Evolutionary conservation across 176 grass and related monocot species (phyloP).

Genomic region (Aegilops speltoides): DNA sequence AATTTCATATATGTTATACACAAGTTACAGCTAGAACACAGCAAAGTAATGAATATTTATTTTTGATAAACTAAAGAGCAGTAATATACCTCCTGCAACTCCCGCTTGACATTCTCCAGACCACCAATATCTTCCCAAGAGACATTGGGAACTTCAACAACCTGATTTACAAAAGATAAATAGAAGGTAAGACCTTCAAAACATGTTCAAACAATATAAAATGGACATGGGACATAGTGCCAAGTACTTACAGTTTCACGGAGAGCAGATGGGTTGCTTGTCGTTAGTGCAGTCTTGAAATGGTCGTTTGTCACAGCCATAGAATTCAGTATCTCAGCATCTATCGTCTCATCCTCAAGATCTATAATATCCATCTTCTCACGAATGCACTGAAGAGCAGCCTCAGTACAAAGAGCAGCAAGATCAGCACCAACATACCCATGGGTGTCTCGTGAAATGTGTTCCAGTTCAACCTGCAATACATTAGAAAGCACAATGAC

Average conservation of each 20-base stretch:
- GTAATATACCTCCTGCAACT: slow-evolving; percentile 62
- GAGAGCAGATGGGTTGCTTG: slow-evolving; percentile 80
- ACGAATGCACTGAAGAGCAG: slow-evolving; percentile 85
- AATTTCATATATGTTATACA: not conserved
- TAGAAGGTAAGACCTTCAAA: slow-evolving; percentile 9
- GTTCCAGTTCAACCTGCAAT: slow-evolving; percentile 80
- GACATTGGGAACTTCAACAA: slow-evolving; percentile 75
- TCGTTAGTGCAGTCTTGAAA: slow-evolving; percentile 87
- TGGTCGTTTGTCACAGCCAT: slow-evolving; percentile 91
- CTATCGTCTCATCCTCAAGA: slow-evolving; percentile 87
- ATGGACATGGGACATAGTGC: not conserved
- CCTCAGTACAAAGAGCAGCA: slow-evolving; percentile 87
- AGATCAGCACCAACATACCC: slow-evolving; percentile 90
- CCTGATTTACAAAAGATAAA: slow-evolving; percentile 20
- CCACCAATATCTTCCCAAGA: slow-evolving; percentile 71
- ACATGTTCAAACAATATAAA: not conserved
- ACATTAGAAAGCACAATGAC: not conserved
- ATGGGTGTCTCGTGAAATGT: slow-evolving; percentile 71
- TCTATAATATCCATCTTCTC: slow-evolving; percentile 97
- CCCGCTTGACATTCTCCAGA: slow-evolving; percentile 70
- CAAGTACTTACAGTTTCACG: slow-evolving; percentile 67
- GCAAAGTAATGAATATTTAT: not conserved
- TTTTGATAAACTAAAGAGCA: not conserved
- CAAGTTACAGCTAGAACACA: not conserved
- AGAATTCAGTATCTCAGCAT: slow-evolving; percentile 91